These are phyloP conservation scores for Kokia cookei DNA, from an alignment of 441 rosid species.

Conservation along the genomic window DNA sequence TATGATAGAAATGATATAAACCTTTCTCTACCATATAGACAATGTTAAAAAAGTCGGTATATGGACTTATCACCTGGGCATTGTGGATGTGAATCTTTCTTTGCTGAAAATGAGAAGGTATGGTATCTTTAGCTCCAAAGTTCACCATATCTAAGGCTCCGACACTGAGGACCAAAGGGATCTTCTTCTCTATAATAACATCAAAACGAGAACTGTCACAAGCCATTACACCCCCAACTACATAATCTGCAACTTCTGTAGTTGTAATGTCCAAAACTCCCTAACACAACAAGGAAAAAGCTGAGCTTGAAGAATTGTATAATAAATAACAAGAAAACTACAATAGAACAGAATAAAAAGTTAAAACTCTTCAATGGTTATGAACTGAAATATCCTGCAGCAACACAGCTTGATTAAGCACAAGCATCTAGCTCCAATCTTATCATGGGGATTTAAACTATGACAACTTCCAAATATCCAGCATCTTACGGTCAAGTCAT, in stretches of 20 bases:
- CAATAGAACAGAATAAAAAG: not conserved
- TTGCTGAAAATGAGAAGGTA: constrained; percentile 59
- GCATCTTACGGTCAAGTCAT: not conserved
- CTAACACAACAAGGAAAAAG: constrained; percentile 21
- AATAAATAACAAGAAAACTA: not conserved
- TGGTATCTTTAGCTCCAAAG: constrained; percentile 75
- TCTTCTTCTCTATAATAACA: constrained; percentile 59
- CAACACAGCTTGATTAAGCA: constrained; percentile 3
- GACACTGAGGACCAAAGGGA: constrained; percentile 82
- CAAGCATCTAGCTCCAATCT: not conserved
- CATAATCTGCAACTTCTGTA: constrained; percentile 89
- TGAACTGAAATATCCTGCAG: not conserved
- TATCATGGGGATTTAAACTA: not conserved
- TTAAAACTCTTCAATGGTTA: constrained; percentile 1
- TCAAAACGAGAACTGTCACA: constrained; percentile 85
- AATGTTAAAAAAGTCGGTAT: not conserved
- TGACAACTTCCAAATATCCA: not conserved
- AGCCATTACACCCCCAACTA: constrained; percentile 94
- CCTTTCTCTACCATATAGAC: not conserved
- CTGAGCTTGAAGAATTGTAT: not conserved
- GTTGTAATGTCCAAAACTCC: constrained; percentile 88
- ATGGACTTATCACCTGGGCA: constrained; percentile 49
- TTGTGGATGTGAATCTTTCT: constrained; percentile 78
- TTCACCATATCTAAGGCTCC: constrained; percentile 97
- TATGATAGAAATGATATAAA: not conserved